Percentiles rank a stretch among this genome's conserved stretches.
Conservation (phyloP, 1,139 yeast genomes). For the Yamadazyma conglobata region DNA sequence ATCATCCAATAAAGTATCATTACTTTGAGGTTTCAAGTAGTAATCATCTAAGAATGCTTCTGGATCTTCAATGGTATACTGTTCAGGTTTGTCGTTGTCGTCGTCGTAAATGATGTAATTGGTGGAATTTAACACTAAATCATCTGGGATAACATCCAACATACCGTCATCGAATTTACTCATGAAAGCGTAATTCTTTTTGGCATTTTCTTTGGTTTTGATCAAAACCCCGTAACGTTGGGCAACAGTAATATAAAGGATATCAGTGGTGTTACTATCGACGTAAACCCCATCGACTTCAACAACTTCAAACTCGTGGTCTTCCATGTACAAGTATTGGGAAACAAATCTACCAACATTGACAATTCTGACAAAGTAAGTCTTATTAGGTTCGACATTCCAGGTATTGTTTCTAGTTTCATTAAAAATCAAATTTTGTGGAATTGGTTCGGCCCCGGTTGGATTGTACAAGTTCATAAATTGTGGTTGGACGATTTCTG, state of each 20-base stretch:
- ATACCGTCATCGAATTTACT: conserved; percentile 59
- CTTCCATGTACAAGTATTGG: conserved; percentile 65
- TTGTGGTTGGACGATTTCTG: conserved; percentile 38
- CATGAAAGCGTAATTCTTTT: conserved; percentile 57
- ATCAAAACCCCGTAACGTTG: conserved; percentile 67
- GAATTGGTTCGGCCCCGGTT: conserved; percentile 81
- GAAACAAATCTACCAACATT: conserved; percentile 72
- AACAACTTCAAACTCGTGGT: conserved; percentile 62
- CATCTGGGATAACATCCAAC: conserved; percentile 61
- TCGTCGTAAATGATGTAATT: conserved; percentile 52
- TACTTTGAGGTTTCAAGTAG: conserved; percentile 43
- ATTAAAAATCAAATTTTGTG: conserved; percentile 61
- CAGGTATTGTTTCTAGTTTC: conserved; percentile 59
- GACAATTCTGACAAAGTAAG: conserved; percentile 59
- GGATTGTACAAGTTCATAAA: conserved; percentile 68
- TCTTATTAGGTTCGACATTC: conserved; percentile 55
- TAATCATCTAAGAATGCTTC: conserved; percentile 53
- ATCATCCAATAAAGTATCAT: conserved; percentile 44
- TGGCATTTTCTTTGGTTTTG: conserved; percentile 45
- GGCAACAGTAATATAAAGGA: conserved; percentile 64
- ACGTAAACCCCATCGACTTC: conserved; percentile 74
- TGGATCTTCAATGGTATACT: conserved; percentile 19
- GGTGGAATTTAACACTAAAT: conserved; percentile 51
- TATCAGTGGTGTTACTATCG: conserved; percentile 52
- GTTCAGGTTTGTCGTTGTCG: conserved; percentile 22